Percentiles rank a stretch among this genome's conserved stretches.
Conservation (phyloP, 2,329 filamentous ascomycete species). For the Fusarium sp. region DNA sequence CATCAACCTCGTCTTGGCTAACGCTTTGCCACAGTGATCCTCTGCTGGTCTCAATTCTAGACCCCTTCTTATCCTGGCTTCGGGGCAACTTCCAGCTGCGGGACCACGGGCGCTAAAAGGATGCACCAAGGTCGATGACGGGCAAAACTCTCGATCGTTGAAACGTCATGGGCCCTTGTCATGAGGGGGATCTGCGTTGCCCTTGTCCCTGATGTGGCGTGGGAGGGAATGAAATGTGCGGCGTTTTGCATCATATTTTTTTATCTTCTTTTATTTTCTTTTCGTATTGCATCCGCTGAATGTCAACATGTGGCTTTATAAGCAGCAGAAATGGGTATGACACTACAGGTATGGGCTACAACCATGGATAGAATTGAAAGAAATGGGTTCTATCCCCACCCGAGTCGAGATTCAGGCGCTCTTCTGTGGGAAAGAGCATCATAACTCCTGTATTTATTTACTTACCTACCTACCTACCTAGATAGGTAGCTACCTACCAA, state of each 20-base stretch:
- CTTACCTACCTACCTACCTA: not conserved
- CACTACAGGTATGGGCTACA: not conserved
- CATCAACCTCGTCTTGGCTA: not conserved
- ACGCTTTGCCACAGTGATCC: not conserved
- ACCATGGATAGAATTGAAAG: not conserved
- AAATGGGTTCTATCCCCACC: not conserved
- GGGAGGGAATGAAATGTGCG: constrained; percentile 19
- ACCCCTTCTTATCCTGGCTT: not conserved
- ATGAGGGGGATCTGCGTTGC: constrained; percentile 33
- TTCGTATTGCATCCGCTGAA: not conserved
- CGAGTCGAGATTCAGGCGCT: not conserved
- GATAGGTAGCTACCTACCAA: constrained; percentile 9
- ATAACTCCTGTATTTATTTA: not conserved
- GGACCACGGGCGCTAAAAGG: constrained; percentile 1
- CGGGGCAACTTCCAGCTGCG: constrained; percentile 17
- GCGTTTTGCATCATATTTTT: constrained; percentile 17
- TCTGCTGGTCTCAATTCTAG: not conserved
- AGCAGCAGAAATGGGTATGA: not conserved
- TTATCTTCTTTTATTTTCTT: not conserved
- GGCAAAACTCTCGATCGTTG: constrained; percentile 27
- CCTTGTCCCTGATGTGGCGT: constrained; percentile 33
- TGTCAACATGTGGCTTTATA: constrained; percentile 24
- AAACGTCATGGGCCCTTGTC: constrained; percentile 31
- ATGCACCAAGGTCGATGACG: constrained; percentile 11
- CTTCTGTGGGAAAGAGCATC: not conserved